Percentiles rank a stretch among this genome's conserved stretches.
These are phyloP conservation scores for Ceratocystis eucalypticola DNA, from an alignment of 2,329 filamentous ascomycete genomes.

Conservation along the genomic window DNA sequence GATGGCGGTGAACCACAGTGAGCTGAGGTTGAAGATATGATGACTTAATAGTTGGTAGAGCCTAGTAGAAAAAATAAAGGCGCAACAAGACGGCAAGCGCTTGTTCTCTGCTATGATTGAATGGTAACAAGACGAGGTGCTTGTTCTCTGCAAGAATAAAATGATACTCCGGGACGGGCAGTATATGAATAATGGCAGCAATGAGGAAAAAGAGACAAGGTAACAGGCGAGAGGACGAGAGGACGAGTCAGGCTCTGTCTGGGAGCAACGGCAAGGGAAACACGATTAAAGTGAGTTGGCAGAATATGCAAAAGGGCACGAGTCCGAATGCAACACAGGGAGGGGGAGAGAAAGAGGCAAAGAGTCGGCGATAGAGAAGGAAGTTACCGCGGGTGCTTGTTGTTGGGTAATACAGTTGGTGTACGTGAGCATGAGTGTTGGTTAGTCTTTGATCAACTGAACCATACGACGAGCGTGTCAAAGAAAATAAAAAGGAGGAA, in stretches of 20 bases:
- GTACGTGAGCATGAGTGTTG: background rate
- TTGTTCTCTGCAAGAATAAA: constrained; percentile 8
- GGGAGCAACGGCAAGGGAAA: too few species aligned
- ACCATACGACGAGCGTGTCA: too few species aligned
- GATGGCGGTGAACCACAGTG: constrained; percentile 20
- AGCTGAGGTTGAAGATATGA: constrained; percentile 19
- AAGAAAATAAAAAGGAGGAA: too few species aligned
- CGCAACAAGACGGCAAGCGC: background rate
- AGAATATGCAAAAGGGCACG: background rate
- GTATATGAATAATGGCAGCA: background rate
- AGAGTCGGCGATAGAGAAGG: background rate
- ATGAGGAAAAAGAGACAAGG: too few species aligned
- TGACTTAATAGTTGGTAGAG: background rate
- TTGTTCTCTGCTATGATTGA: background rate
- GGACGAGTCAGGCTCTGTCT: too few species aligned
- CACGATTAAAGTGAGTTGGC: background rate
- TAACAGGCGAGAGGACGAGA: too few species aligned
- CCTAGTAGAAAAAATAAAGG: background rate
- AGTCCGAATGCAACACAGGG: background rate
- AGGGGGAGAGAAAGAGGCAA: background rate
- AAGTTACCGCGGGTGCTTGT: background rate
- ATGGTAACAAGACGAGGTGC: background rate
- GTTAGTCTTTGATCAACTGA: background rate
- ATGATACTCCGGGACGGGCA: background rate
- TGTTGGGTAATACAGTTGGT: background rate